Evolutionary conservation across 139 green algal species (phyloP).

Genomic region (Haematococcus lacustris): DNA sequence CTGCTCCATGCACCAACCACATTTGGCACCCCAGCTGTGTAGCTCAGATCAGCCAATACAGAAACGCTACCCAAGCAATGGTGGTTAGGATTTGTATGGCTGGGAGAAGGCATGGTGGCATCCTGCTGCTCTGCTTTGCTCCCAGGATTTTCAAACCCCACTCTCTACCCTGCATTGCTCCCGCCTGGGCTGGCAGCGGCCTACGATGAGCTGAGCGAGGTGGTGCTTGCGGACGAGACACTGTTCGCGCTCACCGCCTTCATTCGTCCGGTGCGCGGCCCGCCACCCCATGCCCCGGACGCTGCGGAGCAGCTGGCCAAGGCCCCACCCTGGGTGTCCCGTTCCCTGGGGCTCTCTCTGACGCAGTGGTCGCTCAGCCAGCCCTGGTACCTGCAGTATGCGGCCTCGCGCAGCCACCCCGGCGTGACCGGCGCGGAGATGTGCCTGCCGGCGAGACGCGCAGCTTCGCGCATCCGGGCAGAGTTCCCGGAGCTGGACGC

Average conservation of each 20-base stretch:
- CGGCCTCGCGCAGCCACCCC: background rate
- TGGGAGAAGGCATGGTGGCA: too few species aligned
- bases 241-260: background rate
- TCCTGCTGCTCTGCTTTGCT: background rate
- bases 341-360: background rate
- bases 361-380: conserved; percentile 6
- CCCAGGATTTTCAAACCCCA: background rate
- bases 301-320: background rate
- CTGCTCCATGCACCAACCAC: too few species aligned
- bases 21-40: too few species aligned
- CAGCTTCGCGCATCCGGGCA: conserved; percentile 2
- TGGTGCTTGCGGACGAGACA: conserved; percentile 1
- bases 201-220: background rate
- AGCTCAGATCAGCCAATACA: too few species aligned
- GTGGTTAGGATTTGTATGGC: too few species aligned
- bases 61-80: too few species aligned
- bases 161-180: background rate
- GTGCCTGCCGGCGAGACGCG: conserved; percentile 9
- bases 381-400: conserved; percentile 15
- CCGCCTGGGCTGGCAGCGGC: background rate
- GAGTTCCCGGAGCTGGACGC: conserved; percentile 3
- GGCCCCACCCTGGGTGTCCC: background rate
- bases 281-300: background rate
- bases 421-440: conserved; percentile 7
- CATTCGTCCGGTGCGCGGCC: conserved; percentile 1